Conservation (phyloP, 345 rosid species). For the Schrenkiella parvula region DNA sequence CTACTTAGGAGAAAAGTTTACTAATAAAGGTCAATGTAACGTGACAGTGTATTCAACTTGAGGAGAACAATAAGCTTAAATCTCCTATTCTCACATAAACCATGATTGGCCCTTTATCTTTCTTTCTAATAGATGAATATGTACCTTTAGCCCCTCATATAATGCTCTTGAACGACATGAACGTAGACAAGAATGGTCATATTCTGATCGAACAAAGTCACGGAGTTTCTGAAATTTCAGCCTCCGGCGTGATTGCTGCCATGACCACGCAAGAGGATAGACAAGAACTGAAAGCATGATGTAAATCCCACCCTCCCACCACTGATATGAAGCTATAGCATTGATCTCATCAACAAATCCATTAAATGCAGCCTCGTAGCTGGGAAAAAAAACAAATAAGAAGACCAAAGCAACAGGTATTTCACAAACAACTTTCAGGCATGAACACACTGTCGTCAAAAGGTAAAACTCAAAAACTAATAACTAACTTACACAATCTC, state of each 20-base stretch:
- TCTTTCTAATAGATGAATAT: constrained; percentile 1
- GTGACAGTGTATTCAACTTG: neutral
- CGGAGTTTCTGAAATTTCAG: constrained; percentile 84
- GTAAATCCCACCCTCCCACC: constrained; percentile 95
- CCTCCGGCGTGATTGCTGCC: constrained; percentile 76
- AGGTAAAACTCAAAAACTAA: neutral
- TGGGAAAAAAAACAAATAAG: constrained; percentile 20
- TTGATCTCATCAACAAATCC: constrained; percentile 90
- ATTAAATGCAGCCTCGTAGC: constrained; percentile 84
- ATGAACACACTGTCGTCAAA: neutral
- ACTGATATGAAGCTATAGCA: constrained; percentile 78
- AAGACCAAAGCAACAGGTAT: neutral
- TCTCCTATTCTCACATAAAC: neutral
- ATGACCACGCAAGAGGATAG: constrained; percentile 91
- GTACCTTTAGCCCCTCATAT: constrained; percentile 91
- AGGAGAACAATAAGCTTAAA: neutral
- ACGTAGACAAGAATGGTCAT: constrained; percentile 92
- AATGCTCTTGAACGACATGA: constrained; percentile 97
- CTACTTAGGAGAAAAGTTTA: neutral
- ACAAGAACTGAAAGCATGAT: constrained; percentile 70
- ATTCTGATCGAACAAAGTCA: constrained; percentile 92
- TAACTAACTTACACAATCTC: constrained; percentile 73
- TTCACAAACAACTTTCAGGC: neutral
- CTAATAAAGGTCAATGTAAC: neutral
- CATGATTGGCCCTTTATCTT: neutral